Base-by-base conservation (phyloP, 805 yeast species). In the Cyberlindnera galapagoensis region DNA sequence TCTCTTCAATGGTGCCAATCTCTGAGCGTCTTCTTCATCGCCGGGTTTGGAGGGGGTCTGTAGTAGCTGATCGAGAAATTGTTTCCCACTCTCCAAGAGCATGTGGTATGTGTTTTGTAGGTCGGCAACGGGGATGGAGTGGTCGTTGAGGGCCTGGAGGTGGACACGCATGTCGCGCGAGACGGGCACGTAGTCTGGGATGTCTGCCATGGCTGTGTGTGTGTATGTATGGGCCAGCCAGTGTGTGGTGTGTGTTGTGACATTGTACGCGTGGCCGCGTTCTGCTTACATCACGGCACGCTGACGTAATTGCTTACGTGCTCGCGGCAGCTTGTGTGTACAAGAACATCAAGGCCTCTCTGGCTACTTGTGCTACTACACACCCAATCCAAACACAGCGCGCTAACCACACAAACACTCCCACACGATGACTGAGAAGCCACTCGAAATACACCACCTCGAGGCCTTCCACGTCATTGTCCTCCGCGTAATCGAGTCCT, bases 401-500 rank as follows among this genome's bases (percentile, higher is more conserved):
- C n/a, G n/a, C n/a, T n/a, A n/a, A n/a, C n/a, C n/a, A n/a, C n/a
- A n/a, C n/a, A n/a, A n/a, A n/a, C n/a, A n/a, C n/a, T n/a, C n/a
- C n/a, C n/a, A n/a, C n/a, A n/a, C 10, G 25, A 33, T 7, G 28
- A 13, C 30, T 4, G 32, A 24, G 8, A 19, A 15, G 9, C 18
- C 22, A 11, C 9, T 11, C 24, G 30, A 34, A 11, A 33, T 34
- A 18, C 24, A 31, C 21, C 38, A 40, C 4, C 40, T 42, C 4
- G 35, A 35, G 3, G 36, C 49, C 3, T 51, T 51, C 38, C 38
- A 38, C 3, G 35, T 51, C 18, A 36, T 49, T 2, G 51, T 49
- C 5, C 38, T 51, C n/a, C 31, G 49, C 2, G 54, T 47, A 9
- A 43, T 51, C 11, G 54, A 44, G 30, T 36, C 48, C 7, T 44